Base-by-base conservation (phyloP, 2,329 filamentous ascomycete genomes). In the Talaromyces sp. region DNA sequence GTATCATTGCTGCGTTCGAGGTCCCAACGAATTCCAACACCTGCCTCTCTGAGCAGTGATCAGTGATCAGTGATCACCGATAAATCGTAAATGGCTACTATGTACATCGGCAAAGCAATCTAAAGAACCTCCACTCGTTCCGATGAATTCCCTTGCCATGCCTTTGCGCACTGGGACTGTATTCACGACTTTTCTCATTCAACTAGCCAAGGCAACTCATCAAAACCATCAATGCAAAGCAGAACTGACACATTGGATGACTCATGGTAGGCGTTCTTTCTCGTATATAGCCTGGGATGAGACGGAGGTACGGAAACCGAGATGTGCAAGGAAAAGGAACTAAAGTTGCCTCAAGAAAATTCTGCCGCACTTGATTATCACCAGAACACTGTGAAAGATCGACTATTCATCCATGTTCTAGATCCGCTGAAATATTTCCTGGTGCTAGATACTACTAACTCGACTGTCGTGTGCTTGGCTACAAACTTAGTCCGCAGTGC, bases 31-130 rank as follows among this genome's bases (percentile, higher is more conserved):
- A 33, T 5, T 18, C n/a, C 31, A 37, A 33, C 50, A 54, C 50
- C 31, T 54, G 50, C 50, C 50, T 54, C 18, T 54, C 50, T 54
- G 31, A 54, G 50, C 50, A 54, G 31, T 54, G 50, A 54, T 54
- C 50, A 54, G 31, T 54, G 50, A 54, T 54, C 50, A 54, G 9
- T 54, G 50, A n/a, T 31, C 25, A 18, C 25, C 3, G 16, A 31
- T 18, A 35, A 8, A 28, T 28, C 6, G 7, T n/a, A 31, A 14
- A 54, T 21, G 35, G 50, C 50, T 33, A 21, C 28, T 28, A n/a
- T n/a, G 28, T 28, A 28, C 9, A 54, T 21, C 28, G 50, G 50
- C 50, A 54, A 14, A 14, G 8, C 28, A 54, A 37, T 23, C 31
- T 33, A 52, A 21, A 33, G 28, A 6, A 14, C 28, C 48, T 52